Evolutionary conservation across 139 green algal genomes (phyloP).

Genomic region (Coccomyxa sp.): DNA sequence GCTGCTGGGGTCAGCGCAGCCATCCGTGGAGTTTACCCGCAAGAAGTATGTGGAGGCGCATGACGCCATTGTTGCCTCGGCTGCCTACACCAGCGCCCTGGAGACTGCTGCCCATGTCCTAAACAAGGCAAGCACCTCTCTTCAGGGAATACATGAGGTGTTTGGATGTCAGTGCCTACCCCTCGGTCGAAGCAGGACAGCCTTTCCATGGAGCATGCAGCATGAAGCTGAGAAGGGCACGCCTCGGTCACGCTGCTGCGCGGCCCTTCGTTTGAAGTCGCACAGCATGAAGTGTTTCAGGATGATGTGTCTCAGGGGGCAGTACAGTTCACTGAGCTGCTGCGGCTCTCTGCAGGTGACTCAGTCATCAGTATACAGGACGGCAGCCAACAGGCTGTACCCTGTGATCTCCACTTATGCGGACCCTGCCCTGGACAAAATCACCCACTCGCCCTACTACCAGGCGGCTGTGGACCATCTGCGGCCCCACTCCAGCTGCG

Average conservation of each 20-base stretch:
- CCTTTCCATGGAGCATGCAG: neutral
- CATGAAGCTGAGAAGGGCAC: neutral
- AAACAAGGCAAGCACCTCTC: neutral
- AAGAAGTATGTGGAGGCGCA: slow-evolving; percentile 23
- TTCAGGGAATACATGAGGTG: neutral
- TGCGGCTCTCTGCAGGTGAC: neutral
- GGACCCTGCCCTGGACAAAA: slow-evolving; percentile 21
- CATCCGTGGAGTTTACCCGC: slow-evolving; percentile 16
- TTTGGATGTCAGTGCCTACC: neutral
- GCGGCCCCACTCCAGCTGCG: neutral
- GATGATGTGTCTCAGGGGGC: neutral
- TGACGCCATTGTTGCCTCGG: slow-evolving; percentile 10
- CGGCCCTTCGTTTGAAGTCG: neutral
- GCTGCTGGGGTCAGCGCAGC: slow-evolving; percentile 12
- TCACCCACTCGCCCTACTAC: slow-evolving; percentile 21
- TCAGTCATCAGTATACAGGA: slow-evolving; percentile 14
- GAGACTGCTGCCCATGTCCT: slow-evolving; percentile 11
- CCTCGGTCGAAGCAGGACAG: neutral
- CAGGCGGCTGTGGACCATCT: slow-evolving; percentile 21
- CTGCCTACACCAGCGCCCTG: slow-evolving; percentile 18
- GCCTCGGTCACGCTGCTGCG: neutral
- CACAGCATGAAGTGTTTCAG: neutral
- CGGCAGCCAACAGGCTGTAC: slow-evolving; percentile 19
- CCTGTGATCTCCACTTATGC: slow-evolving; percentile 18
- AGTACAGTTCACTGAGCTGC: neutral